Percentiles rank a stretch among this genome's conserved stretches.
phyloP scores from a whole-genome alignment of 495 filamentous ascomycete genomes.

The Pyronema domesticum region DNA sequence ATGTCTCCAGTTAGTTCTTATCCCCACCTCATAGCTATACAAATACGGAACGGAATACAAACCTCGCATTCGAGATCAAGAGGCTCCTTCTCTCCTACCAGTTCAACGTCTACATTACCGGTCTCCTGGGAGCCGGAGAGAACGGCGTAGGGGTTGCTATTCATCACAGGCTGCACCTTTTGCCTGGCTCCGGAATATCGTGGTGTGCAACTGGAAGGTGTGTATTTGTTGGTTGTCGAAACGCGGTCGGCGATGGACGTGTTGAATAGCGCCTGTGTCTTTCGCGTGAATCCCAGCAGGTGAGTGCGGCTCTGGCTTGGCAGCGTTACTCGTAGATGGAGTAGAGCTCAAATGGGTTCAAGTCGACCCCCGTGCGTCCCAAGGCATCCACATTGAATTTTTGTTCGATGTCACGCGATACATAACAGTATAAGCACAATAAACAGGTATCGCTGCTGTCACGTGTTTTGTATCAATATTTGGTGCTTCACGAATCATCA shows the following conservation, averaged over 20 bases:
- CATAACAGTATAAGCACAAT: too few species aligned
- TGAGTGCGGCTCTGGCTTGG: not conserved
- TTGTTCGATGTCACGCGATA: too few species aligned
- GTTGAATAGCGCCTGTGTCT: not conserved
- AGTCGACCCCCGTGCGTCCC: too few species aligned
- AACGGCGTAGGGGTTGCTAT: conserved; percentile 12
- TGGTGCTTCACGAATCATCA: too few species aligned
- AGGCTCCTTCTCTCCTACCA: conserved; percentile 26
- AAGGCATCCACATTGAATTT: too few species aligned
- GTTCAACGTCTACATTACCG: conserved; percentile 13
- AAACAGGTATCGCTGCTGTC: too few species aligned
- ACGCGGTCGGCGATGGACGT: not conserved
- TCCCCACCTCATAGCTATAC: not conserved
- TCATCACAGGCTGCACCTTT: not conserved
- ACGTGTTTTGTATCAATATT: too few species aligned
- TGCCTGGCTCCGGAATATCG: not conserved
- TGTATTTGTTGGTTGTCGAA: not conserved
- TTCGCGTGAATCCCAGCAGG: not conserved
- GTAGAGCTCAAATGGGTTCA: too few species aligned
- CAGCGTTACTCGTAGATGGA: too few species aligned
- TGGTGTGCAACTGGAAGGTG: not conserved
- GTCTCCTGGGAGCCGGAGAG: conserved; percentile 13
- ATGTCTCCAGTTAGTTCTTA: conserved; percentile 3
- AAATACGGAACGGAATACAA: not conserved
- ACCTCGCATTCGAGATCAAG: conserved; percentile 33